Evolutionary conservation across 495 filamentous ascomycete species (phyloP).

Genomic region (Mycothermus thermophilus): DNA sequence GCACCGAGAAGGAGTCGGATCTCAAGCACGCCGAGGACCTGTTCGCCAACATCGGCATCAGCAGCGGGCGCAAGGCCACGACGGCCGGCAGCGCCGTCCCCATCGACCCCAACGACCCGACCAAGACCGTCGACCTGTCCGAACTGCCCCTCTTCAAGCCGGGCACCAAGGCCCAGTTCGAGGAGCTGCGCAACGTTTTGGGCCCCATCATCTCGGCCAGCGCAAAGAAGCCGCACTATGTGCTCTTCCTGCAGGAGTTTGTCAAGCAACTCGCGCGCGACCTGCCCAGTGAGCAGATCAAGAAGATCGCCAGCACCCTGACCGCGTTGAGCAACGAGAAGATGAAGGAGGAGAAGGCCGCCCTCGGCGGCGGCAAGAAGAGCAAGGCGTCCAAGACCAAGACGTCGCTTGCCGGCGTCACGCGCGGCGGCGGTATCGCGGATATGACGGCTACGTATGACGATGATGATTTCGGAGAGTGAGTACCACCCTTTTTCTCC

Average conservation of each 20-base stretch:
- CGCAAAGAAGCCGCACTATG: constrained; percentile 81
- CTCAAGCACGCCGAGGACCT: constrained; percentile 85
- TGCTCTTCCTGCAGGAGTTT: constrained; percentile 82
- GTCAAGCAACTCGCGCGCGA: constrained; percentile 77
- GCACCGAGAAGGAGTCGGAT: constrained; percentile 75
- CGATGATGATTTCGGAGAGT: constrained; percentile 58
- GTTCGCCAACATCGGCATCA: constrained; percentile 66
- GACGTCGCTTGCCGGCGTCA: constrained; percentile 55
- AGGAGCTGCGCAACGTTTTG: constrained; percentile 55
- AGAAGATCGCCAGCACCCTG: constrained; percentile 77
- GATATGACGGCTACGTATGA: constrained; percentile 68
- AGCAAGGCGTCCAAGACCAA: constrained; percentile 91
- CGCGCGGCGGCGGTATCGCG: constrained; percentile 40
- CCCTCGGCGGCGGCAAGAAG: constrained; percentile 94
- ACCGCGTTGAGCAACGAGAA: constrained; percentile 89
- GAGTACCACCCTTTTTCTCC: too few relatives aligned
- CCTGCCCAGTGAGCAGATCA: constrained; percentile 77
- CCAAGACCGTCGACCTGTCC: constrained; percentile 64
- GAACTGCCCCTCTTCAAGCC: constrained; percentile 79
- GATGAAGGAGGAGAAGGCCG: constrained; percentile 94
- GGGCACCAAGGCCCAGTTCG: constrained; percentile 69
- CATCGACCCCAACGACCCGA: constrained; percentile 54
- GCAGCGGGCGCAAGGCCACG: constrained; percentile 45
- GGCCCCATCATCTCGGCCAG: constrained; percentile 58
- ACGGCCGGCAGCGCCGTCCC: constrained; percentile 49